Base-by-base conservation (phyloP, 768 basidiomycete species). In the Kwoniella heveanensis region DNA sequence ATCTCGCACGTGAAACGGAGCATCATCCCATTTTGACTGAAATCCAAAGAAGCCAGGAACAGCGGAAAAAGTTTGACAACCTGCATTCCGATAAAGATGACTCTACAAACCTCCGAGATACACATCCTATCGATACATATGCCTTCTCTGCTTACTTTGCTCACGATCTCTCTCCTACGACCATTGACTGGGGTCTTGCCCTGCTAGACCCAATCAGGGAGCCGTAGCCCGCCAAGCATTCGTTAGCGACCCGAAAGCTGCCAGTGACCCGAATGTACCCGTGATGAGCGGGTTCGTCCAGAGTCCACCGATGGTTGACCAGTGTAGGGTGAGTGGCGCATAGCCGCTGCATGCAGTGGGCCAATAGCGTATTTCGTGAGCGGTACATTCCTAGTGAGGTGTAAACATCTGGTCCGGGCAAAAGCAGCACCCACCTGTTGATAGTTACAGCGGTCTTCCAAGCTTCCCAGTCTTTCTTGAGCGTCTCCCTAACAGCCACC, bases 261-360 rank as follows among this genome's bases (percentile, higher is more conserved):
- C 75, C 2, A 71, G 37, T 0, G 66, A 62, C 5, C 75, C 75
- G 25, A 74, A 68, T 3, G 60, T 36, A n/a, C 66, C 64, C 0
- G 73, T 74, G 13, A 67, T 54, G 13, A 73, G 54, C 1, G 76
- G 72, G 30, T 56, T 66, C 7, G 67, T 27, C 78, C 78, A 79
- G 2, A 76, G 65, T 10, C 77, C 76, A 9, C 70, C 69, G 10
- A 65, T 66, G 0, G 74, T 69, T 2, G 75, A 77, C 78, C 78
- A 79, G 57, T 79, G 78, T 12, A 78, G 48, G 4, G 78, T 79
- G 27, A 79, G 57, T 1, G 78, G 78, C 1, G 77, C 78, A 47
- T 77, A 79, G 8, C 70, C 76, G 36, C 76, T 79, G 46, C 25
- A 10, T n/a, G 22, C 48, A 32, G 25, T 47, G 30, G 4, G 1